Conservation (phyloP, 768 basidiomycete genomes). For the Rhizopogon vulgaris region DNA sequence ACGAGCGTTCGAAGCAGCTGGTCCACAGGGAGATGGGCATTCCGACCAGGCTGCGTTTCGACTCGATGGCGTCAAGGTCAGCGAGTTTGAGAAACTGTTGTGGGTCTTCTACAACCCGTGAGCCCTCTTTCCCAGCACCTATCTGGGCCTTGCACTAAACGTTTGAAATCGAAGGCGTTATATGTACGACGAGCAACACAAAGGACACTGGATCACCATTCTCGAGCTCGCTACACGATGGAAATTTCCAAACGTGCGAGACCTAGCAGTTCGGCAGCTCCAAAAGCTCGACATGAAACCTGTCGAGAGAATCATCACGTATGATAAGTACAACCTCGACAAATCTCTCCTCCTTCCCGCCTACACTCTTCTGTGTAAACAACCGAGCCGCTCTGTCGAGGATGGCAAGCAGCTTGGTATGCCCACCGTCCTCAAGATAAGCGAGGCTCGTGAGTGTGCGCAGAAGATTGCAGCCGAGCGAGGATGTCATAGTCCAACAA, state of each 20-base stretch:
- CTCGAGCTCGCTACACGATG: constrained; percentile 49
- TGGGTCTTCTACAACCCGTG: constrained; percentile 58
- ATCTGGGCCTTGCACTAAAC: neutral
- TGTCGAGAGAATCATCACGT: constrained; percentile 50
- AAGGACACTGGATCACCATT: constrained; percentile 50
- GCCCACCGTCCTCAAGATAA: constrained; percentile 47
- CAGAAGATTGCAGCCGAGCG: constrained; percentile 27
- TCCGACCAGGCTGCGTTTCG: constrained; percentile 6
- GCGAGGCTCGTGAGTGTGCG: constrained; percentile 43
- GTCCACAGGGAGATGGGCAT: neutral
- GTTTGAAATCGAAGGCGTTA: constrained; percentile 35
- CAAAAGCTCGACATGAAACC: constrained; percentile 40
- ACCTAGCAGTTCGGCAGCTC: constrained; percentile 50
- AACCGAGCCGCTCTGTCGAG: constrained; percentile 41
- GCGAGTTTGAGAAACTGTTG: constrained; percentile 40
- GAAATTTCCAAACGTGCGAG: constrained; percentile 45
- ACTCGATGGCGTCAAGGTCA: constrained; percentile 20
- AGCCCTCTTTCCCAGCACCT: constrained; percentile 9
- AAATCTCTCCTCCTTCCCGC: constrained; percentile 41
- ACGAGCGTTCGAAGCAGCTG: constrained; percentile 10
- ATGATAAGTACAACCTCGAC: constrained; percentile 48
- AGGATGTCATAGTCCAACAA: constrained; percentile 22
- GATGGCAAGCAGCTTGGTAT: constrained; percentile 56
- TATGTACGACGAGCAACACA: constrained; percentile 44
- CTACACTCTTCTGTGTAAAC: constrained; percentile 47